phyloP scores from a whole-genome alignment of 163 green algal species.

The Volvox carteri region DNA sequence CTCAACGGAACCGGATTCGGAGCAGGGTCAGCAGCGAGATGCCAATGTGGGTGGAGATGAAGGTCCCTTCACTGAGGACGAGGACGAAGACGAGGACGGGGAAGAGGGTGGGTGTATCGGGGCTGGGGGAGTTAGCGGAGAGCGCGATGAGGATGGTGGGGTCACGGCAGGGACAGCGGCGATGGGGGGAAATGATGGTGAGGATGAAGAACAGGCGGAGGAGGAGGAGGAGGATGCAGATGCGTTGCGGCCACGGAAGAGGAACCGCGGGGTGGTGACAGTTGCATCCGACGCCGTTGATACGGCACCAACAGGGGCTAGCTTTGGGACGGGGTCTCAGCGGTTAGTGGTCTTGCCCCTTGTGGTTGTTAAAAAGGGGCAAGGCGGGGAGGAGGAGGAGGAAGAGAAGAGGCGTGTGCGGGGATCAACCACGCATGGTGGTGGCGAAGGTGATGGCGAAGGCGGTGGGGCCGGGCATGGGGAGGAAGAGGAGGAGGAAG shows the following conservation, averaged over 20 bases:
- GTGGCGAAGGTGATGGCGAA: no score
- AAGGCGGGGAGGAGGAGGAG: background rate
- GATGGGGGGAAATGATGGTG: background rate
- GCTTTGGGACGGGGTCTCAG: no score
- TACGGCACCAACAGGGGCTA: no score
- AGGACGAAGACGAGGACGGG: background rate
- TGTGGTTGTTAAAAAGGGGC: no score
- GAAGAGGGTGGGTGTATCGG: background rate
- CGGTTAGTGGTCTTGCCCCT: no score
- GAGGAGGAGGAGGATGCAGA: background rate
- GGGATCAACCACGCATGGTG: no score
- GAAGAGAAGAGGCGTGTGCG: background rate
- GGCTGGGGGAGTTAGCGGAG: background rate
- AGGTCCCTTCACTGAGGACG: background rate
- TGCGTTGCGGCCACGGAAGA: background rate
- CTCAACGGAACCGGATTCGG: background rate
- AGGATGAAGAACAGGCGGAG: background rate
- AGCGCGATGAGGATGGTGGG: background rate
- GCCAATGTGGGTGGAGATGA: no score
- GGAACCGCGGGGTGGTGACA: background rate
- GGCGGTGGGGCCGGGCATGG: no score
- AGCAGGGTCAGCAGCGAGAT: background rate
- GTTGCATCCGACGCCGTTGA: no score
- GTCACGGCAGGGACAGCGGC: background rate
- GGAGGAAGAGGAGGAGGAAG: background rate